Conservation (phyloP, 805 yeast genomes). For the Candida corydali region DNA sequence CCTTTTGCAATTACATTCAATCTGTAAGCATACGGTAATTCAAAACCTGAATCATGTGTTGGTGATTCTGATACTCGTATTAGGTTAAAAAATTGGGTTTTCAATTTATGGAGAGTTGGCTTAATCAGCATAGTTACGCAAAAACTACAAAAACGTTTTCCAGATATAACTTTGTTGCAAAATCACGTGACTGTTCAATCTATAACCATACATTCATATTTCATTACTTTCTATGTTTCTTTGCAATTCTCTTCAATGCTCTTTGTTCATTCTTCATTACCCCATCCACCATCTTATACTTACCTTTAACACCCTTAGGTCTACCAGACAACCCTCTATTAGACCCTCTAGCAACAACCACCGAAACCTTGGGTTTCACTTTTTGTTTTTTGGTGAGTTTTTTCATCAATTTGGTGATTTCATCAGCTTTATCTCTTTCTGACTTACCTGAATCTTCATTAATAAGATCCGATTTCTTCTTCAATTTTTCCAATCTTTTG, state of each 20-base stretch:
- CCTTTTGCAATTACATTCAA: no score
- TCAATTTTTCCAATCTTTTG: constrained; percentile 78
- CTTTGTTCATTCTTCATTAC: constrained; percentile 95
- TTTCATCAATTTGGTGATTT: constrained; percentile 80
- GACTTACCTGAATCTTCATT: constrained; percentile 83
- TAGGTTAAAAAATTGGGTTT: no score
- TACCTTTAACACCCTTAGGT: constrained; percentile 96
- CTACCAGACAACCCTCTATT: constrained; percentile 89
- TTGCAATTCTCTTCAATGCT: constrained; percentile 84
- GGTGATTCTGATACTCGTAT: no score
- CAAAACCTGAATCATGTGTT: no score
- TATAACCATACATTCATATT: not conserved
- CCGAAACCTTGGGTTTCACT: constrained; percentile 74
- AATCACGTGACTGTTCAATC: no score
- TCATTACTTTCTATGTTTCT: constrained; percentile 63
- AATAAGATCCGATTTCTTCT: constrained; percentile 88
- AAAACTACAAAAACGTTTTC: no score
- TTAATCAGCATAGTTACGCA: no score
- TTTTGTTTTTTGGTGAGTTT: constrained; percentile 71
- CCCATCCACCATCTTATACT: constrained; percentile 99
- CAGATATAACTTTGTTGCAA: no score
- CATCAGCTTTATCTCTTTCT: constrained; percentile 93
- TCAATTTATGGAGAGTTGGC: no score
- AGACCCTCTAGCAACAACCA: constrained; percentile 82
- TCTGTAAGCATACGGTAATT: no score